Evolutionary conservation across 495 filamentous ascomycete species (phyloP), one percentile per base, ranked within the genome.

Genomic region (Neurospora sp.): DNA sequence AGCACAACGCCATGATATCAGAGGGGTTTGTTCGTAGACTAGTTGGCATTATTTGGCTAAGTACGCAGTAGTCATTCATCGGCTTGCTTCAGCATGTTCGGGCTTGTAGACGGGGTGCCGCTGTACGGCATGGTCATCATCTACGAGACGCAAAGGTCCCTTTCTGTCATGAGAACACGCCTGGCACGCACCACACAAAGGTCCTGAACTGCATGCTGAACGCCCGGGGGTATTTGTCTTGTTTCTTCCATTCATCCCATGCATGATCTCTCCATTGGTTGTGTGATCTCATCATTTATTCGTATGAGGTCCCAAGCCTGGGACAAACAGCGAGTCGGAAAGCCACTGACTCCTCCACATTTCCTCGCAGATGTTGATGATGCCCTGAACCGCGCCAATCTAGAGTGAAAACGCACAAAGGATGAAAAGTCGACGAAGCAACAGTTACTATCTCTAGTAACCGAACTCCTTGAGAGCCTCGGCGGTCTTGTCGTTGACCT

Each of bases 401-500:
- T 82, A 80, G 79, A 80, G 79, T 75, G 75, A 82, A 82, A 82
- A 76, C 77, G 76, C 78, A 80, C 74, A 81, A 79, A 81, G 76
- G 78, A 80, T 75, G 73, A 77, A 78, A 75, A 73, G 73, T 71
- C 71, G 75, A 75, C 27, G 54, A 66, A 66, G 54, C 54, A 66
- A 66, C 69, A 70, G 73, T 78, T 62, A 76, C 78, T 81, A 75
- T 72, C 62, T 78, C 73, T 88, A 89, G 85, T 89, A 88, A 79
- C 87, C 87, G 79, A 78, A 86, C 71, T 84, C 82, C 82, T 83
- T 81, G 79, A 89, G 85, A 74, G 86, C 82, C 83, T 86, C 82
- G 74, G 81, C 78, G 78, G 84, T 87, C 86, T 88, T 88, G 79
- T 78, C 89, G 87, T 94, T 91, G 85, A 97, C 92, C 82, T 88